Percentiles rank a stretch among this genome's conserved stretches.
Conservation (phyloP, 2,329 filamentous ascomycete genomes). For the Cercospora sp. region DNA sequence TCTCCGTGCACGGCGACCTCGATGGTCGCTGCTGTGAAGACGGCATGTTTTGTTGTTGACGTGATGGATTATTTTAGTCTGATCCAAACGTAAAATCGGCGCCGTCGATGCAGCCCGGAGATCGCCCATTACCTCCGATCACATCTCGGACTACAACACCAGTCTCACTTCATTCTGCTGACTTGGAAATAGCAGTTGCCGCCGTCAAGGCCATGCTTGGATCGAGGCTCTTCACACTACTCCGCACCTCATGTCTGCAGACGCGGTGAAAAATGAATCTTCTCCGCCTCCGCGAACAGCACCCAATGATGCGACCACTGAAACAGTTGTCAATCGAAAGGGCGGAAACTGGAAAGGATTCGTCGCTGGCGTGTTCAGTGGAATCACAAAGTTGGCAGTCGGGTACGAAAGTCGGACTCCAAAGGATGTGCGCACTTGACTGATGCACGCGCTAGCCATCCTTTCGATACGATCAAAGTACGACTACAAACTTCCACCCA, state of each 20-base stretch:
- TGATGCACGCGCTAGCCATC: slow-evolving; percentile 54
- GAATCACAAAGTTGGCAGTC: slow-evolving; percentile 77
- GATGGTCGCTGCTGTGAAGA: slow-evolving; percentile 12
- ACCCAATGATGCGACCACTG: slow-evolving; percentile 15
- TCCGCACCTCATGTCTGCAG: slow-evolving; percentile 24
- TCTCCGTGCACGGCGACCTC: slow-evolving; percentile 16
- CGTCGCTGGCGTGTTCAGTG: slow-evolving; percentile 92
- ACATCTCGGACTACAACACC: background rate
- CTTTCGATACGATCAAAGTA: slow-evolving; percentile 96
- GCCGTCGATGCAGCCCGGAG: background rate
- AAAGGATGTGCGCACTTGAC: background rate
- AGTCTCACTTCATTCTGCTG: background rate
- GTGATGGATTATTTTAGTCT: background rate
- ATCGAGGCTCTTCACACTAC: background rate
- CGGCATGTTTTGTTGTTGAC: slow-evolving; percentile 2
- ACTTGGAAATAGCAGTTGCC: background rate
- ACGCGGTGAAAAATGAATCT: slow-evolving; percentile 29
- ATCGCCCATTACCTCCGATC: slow-evolving; percentile 1
- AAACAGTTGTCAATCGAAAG: slow-evolving; percentile 24
- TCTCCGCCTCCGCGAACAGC: slow-evolving; percentile 20
- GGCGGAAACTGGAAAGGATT: slow-evolving; percentile 83
- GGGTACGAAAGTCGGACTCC: slow-evolving; percentile 52
- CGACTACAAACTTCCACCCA: slow-evolving; percentile 82
- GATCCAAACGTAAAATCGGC: slow-evolving; percentile 8
- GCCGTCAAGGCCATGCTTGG: slow-evolving; percentile 9